These are phyloP conservation scores for Penicillium sp. DNA, from an alignment of 2,329 filamentous ascomycete genomes.

Conservation along the genomic window DNA sequence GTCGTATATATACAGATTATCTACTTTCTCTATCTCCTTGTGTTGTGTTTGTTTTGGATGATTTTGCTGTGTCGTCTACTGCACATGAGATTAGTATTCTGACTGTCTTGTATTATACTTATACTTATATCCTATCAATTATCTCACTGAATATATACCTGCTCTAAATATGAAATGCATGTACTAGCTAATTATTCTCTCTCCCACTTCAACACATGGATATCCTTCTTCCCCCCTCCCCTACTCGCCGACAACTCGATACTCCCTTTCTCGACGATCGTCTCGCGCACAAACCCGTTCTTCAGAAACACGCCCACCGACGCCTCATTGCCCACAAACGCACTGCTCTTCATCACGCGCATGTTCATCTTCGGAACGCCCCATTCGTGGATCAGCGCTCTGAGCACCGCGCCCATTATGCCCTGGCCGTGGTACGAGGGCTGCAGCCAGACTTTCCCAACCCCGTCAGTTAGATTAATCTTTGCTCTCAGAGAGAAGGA, in stretches of 20 bases:
- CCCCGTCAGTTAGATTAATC: conserved; percentile 12
- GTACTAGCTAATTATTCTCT: neutral
- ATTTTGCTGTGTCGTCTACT: neutral
- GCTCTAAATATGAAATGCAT: neutral
- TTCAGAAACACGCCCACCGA: conserved; percentile 26
- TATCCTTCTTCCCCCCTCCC: conserved; percentile 19
- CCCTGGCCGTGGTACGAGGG: conserved; percentile 26
- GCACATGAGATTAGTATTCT: neutral
- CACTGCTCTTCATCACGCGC: conserved; percentile 17
- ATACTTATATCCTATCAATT: neutral
- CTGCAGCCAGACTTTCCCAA: conserved; percentile 22
- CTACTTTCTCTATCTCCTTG: neutral
- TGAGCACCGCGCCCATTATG: conserved; percentile 25
- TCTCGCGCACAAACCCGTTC: conserved; percentile 22
- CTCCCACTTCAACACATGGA: conserved; percentile 17
- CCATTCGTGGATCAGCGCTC: conserved; percentile 23
- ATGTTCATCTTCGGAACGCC: conserved; percentile 27
- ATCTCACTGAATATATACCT: too few relatives aligned
- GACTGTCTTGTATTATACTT: neutral
- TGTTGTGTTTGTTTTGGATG: neutral
- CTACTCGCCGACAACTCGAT: conserved; percentile 12
- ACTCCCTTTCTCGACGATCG: conserved; percentile 19
- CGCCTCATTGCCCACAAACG: conserved; percentile 23
- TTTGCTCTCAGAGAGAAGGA: neutral
- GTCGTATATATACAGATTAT: neutral